Percentiles rank a stretch among this genome's conserved stretches.
These are phyloP conservation scores for Aspergillus niger DNA, from an alignment of 2,329 filamentous ascomycete species.

Conservation along the genomic window DNA sequence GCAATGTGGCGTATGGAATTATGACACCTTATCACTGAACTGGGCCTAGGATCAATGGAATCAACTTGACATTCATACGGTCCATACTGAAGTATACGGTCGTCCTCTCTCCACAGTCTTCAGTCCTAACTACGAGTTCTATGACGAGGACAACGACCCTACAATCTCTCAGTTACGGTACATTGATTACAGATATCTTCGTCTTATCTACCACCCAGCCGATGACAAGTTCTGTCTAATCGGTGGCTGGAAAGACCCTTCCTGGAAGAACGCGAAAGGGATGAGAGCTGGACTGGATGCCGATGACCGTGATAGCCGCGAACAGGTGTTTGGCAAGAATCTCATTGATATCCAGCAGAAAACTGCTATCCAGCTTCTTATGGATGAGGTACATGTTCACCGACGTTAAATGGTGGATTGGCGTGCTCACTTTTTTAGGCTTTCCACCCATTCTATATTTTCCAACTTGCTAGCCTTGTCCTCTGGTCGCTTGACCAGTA, in stretches of 20 bases:
- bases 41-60: slow-evolving; percentile 81
- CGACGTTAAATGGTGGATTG: not conserved
- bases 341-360: slow-evolving; percentile 93
- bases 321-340: slow-evolving; percentile 86
- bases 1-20: slow-evolving; percentile 25
- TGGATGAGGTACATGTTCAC: slow-evolving; percentile 71
- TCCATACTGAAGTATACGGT: slow-evolving; percentile 62
- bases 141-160: slow-evolving; percentile 72
- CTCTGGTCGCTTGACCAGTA: slow-evolving; percentile 96
- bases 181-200: slow-evolving; percentile 90
- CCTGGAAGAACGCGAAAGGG: slow-evolving; percentile 75
- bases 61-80: slow-evolving; percentile 76
- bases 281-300: slow-evolving; percentile 80
- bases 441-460: slow-evolving; percentile 97
- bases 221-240: slow-evolving; percentile 86
- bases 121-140: slow-evolving; percentile 54
- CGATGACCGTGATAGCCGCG: slow-evolving; percentile 81
- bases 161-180: slow-evolving; percentile 73
- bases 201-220: slow-evolving; percentile 85
- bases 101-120: slow-evolving; percentile 65
- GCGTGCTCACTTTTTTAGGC: slow-evolving; percentile 54
- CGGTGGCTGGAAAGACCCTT: slow-evolving; percentile 90
- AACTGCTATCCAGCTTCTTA: slow-evolving; percentile 74
- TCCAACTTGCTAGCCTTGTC: slow-evolving; percentile 90
- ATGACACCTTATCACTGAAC: slow-evolving; percentile 28